These are phyloP conservation scores for Malassezia equina DNA, from an alignment of 1,284 basidiomycete species.

Conservation along the genomic window DNA sequence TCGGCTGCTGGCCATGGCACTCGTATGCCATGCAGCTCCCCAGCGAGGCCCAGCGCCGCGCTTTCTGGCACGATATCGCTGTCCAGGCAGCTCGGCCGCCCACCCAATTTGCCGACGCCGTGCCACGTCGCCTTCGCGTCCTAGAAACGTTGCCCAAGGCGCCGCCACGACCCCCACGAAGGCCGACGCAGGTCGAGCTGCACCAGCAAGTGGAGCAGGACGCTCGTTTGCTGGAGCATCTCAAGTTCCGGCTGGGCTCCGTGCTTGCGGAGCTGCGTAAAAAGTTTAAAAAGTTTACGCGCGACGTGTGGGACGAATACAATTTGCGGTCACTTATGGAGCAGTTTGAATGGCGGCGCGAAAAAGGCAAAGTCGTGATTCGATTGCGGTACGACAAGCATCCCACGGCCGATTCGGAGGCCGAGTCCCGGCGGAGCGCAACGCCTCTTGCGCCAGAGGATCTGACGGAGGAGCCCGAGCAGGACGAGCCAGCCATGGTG, in stretches of 20 bases:
- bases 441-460: neutral
- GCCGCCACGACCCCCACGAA: slow-evolving; percentile 73
- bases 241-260: slow-evolving; percentile 76
- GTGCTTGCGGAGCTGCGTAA: slow-evolving; percentile 80
- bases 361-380: slow-evolving; percentile 32
- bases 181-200: slow-evolving; percentile 72
- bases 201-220: slow-evolving; percentile 74
- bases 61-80: slow-evolving; percentile 62
- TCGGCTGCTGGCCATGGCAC: slow-evolving; percentile 67
- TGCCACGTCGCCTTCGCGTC: slow-evolving; percentile 70
- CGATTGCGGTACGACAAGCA: slow-evolving; percentile 63
- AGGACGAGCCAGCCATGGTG: neutral
- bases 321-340: slow-evolving; percentile 47
- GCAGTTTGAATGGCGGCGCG: slow-evolving; percentile 36
- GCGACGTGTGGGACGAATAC: slow-evolving; percentile 57
- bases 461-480: slow-evolving; percentile 3
- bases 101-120: slow-evolving; percentile 78
- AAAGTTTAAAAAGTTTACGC: slow-evolving; percentile 83
- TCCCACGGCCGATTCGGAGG: slow-evolving; percentile 23
- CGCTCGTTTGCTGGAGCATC: slow-evolving; percentile 63
- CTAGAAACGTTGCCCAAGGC: slow-evolving; percentile 79
- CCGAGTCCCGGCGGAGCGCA: neutral
- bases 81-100: slow-evolving; percentile 55
- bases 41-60: slow-evolving; percentile 55
- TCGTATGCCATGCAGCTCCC: slow-evolving; percentile 57